phyloP scores from a whole-genome alignment of 768 basidiomycete genomes.

The Mrakia hoshinonis region DNA sequence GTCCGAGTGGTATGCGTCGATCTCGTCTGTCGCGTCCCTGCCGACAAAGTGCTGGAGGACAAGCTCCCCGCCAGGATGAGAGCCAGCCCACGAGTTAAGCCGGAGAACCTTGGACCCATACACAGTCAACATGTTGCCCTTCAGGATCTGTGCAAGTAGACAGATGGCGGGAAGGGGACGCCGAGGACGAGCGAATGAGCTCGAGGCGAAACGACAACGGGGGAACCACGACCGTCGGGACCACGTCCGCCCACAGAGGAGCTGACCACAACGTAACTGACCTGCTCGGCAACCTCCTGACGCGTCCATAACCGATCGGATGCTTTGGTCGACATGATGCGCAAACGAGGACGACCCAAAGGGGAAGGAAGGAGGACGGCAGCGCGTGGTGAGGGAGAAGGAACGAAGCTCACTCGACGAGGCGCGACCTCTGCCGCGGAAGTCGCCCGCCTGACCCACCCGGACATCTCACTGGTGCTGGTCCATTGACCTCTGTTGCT shows the following conservation, averaged over 20 bases:
- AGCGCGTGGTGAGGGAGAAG: no score
- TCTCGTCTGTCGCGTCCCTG: constrained; percentile 87
- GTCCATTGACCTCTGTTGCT: no score
- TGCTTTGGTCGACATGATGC: not conserved
- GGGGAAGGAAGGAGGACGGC: not conserved
- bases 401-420: no score
- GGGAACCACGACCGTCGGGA: not conserved
- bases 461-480: no score
- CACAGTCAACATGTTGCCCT: constrained; percentile 17
- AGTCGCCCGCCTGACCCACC: no score
- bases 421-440: no score
- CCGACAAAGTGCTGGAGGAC: constrained; percentile 86
- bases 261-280: not conserved
- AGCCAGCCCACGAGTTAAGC: constrained; percentile 56
- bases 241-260: not conserved
- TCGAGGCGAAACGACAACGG: not conserved
- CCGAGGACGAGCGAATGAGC: not conserved
- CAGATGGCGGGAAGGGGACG: not conserved
- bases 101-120: constrained; percentile 36
- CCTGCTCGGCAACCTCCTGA: not conserved
- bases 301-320: constrained; percentile 3
- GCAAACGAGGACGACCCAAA: not conserved
- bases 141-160: constrained; percentile 6
- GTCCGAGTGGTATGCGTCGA: constrained; percentile 77
- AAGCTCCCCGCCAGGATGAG: constrained; percentile 82